These are phyloP conservation scores for Russula vinacea DNA, from an alignment of 768 basidiomycete species.

Conservation along the genomic window DNA sequence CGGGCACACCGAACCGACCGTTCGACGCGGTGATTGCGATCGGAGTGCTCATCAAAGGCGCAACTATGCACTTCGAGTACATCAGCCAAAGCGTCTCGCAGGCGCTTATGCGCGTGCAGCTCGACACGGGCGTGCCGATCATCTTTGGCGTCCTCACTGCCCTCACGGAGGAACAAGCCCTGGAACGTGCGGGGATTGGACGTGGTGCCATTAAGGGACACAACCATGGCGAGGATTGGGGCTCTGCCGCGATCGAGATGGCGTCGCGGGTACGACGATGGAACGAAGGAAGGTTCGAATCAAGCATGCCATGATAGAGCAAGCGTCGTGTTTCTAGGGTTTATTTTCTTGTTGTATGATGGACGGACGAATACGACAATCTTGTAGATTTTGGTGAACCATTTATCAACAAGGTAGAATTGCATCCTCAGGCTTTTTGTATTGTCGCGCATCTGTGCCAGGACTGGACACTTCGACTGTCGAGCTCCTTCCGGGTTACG, in stretches of 20 bases:
- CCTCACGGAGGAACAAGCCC: constrained; percentile 88
- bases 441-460: background rate
- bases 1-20: constrained; percentile 49
- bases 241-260: constrained; percentile 95
- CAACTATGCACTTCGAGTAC: constrained; percentile 99
- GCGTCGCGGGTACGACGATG: constrained; percentile 62
- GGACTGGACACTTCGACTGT: too few species aligned
- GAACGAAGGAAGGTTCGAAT: constrained; percentile 61
- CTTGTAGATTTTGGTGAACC: background rate
- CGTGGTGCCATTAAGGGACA: constrained; percentile 64
- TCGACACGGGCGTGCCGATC: constrained; percentile 91
- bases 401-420: background rate
- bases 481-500: background rate
- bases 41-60: constrained; percentile 96
- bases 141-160: constrained; percentile 96
- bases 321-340: background rate
- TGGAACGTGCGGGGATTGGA: constrained; percentile 90
- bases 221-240: constrained; percentile 99
- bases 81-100: constrained; percentile 93
- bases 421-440: background rate
- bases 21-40: constrained; percentile 97
- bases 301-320: background rate
- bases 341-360: background rate
- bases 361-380: background rate
- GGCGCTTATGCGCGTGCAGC: constrained; percentile 89